Conservation (phyloP, 495 filamentous ascomycete genomes). For the Pseudoneurospora amorphoporcata region DNA sequence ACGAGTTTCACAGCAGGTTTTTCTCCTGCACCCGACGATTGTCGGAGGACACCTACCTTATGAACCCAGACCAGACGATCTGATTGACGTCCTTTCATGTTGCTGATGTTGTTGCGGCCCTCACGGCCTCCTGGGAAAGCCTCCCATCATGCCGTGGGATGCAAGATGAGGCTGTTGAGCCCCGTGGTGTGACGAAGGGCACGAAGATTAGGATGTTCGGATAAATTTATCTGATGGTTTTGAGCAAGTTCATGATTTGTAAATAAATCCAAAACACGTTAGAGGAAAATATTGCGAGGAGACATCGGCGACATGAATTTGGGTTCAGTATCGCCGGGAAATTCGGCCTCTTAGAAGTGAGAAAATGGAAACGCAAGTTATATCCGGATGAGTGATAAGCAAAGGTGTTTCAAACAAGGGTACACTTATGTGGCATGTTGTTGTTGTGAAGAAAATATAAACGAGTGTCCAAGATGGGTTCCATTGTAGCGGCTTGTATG, state of each 20-base stretch:
- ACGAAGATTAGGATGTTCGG: too few relatives aligned
- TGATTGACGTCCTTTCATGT: too few relatives aligned
- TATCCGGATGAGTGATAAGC: fast-evolving
- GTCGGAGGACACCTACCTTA: too few relatives aligned
- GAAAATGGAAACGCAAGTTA: neutral
- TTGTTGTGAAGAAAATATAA: neutral
- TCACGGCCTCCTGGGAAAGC: too few relatives aligned
- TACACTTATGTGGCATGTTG: neutral
- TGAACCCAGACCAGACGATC: too few relatives aligned
- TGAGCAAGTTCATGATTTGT: neutral
- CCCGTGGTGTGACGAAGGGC: too few relatives aligned
- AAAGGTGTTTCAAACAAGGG: neutral
- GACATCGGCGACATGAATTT: neutral
- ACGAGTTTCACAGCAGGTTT: too few relatives aligned
- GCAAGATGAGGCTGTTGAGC: too few relatives aligned
- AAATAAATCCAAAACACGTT: neutral
- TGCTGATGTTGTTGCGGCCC: too few relatives aligned
- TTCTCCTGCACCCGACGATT: too few relatives aligned
- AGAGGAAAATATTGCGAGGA: neutral
- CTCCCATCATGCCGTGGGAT: too few relatives aligned
- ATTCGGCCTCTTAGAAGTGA: neutral
- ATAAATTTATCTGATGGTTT: neutral
- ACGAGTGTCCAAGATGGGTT: neutral
- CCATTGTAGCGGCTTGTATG: neutral
- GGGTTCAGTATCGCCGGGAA: neutral